phyloP scores from a whole-genome alignment of 2,329 filamentous ascomycete genomes.

The Ceratocystis smalleyi region DNA sequence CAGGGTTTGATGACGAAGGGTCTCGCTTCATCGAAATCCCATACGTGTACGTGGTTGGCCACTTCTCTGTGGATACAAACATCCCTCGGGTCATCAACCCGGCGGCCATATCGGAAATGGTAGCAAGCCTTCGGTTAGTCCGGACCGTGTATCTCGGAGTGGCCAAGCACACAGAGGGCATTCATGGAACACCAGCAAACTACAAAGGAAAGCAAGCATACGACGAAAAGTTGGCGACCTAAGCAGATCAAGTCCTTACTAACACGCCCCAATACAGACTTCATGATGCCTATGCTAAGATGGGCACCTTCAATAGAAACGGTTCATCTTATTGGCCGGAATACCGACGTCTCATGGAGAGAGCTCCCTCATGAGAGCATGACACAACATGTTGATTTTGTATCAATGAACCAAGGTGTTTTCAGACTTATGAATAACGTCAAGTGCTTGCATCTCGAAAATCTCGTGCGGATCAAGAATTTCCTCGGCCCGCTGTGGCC shows the following conservation, averaged over 20 bases:
- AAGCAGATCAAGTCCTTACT: neutral
- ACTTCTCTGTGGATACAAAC: conserved; percentile 17
- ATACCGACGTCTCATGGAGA: conserved; percentile 19
- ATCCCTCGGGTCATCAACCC: conserved; percentile 19
- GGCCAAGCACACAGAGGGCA: conserved; percentile 14
- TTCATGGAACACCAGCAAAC: neutral
- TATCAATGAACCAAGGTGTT: conserved; percentile 16
- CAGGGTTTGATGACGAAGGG: conserved; percentile 50
- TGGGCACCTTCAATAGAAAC: conserved; percentile 19
- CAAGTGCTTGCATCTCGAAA: conserved; percentile 16
- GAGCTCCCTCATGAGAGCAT: conserved; percentile 19
- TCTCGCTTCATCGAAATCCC: conserved; percentile 40
- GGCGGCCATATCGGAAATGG: conserved; percentile 19
- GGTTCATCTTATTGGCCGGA: conserved; percentile 16
- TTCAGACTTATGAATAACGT: conserved; percentile 16
- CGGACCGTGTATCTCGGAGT: conserved; percentile 17
- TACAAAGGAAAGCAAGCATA: conserved; percentile 1
- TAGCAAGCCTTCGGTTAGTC: conserved; percentile 18
- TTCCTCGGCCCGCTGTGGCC: conserved; percentile 19
- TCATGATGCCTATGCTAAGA: conserved; percentile 16
- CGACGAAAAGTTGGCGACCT: neutral
- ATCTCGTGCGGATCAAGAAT: conserved; percentile 18
- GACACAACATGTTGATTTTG: conserved; percentile 18
- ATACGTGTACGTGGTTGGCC: conserved; percentile 22
- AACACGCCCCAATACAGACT: conserved; percentile 6